These are phyloP conservation scores for Mycena crocata DNA, from an alignment of 768 basidiomycete species.

Conservation along the genomic window DNA sequence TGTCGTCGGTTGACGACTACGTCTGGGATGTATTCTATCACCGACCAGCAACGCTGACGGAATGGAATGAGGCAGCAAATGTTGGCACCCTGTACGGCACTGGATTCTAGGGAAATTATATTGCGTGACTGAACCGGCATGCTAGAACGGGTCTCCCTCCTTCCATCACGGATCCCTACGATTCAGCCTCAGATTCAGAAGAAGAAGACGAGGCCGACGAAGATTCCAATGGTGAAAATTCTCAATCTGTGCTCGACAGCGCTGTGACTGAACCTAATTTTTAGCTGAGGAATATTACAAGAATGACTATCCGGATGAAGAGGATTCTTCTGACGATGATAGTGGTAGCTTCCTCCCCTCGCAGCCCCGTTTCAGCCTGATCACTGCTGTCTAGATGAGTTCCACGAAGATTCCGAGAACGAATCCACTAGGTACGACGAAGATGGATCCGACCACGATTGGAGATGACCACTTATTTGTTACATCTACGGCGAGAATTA, in stretches of 20 bases:
- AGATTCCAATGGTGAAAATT: slow-evolving; percentile 78
- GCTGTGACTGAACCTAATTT: slow-evolving; percentile 4
- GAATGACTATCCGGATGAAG: slow-evolving; percentile 87
- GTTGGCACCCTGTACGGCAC: slow-evolving; percentile 72
- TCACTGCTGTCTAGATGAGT: slow-evolving; percentile 56
- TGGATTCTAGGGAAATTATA: slow-evolving; percentile 1
- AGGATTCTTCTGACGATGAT: slow-evolving; percentile 54
- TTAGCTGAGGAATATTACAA: slow-evolving; percentile 83
- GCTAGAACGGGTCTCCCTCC: slow-evolving; percentile 74
- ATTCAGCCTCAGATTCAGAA: slow-evolving; percentile 73
- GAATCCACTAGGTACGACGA: slow-evolving; percentile 19
- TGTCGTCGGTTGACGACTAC: slow-evolving; percentile 62
- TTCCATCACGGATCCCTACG: slow-evolving; percentile 63
- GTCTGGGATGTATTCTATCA: slow-evolving; percentile 91
- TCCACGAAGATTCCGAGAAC: slow-evolving; percentile 42
- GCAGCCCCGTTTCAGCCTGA: slow-evolving; percentile 11
- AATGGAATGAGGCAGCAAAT: slow-evolving; percentile 68
- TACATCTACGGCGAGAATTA: not conserved
- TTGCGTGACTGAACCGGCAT: slow-evolving; percentile 5
- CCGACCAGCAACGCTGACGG: slow-evolving; percentile 66
- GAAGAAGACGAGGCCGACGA: slow-evolving; percentile 83
- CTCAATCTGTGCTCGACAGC: not conserved
- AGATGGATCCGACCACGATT: slow-evolving; percentile 33
- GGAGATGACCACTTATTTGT: slow-evolving; percentile 18
- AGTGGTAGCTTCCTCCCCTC: slow-evolving; percentile 35